phyloP scores from a whole-genome alignment of 768 basidiomycete species.

The Tylopilus sp. region DNA sequence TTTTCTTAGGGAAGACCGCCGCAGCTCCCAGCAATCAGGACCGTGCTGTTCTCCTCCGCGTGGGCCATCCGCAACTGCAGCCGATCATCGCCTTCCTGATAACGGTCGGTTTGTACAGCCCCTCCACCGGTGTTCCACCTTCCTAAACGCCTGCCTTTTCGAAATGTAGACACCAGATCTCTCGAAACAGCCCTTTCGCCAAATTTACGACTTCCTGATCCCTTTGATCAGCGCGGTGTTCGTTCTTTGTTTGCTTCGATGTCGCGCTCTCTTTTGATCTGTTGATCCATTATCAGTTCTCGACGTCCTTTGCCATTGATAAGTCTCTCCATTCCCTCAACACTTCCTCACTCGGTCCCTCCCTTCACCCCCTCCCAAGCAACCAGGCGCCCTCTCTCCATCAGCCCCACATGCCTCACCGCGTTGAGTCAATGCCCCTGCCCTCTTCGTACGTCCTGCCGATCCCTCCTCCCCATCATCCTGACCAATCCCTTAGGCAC shows the following conservation, averaged over 20 bases:
- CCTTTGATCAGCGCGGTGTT: conserved; percentile 36
- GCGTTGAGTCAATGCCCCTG: conserved; percentile 40
- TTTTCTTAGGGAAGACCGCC: conserved; percentile 28
- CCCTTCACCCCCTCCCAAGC: conserved; percentile 15
- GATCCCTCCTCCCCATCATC: conserved; percentile 27
- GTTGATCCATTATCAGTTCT: conserved; percentile 39
- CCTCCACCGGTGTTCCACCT: conserved; percentile 20
- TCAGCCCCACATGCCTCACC: conserved; percentile 45
- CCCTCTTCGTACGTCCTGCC: conserved; percentile 32
- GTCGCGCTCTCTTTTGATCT: conserved; percentile 37
- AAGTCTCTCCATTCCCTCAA: conserved; percentile 30
- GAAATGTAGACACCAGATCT: conserved; percentile 31
- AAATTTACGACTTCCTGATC: conserved; percentile 33
- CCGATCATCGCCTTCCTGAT: conserved; percentile 35
- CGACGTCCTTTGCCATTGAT: conserved; percentile 34
- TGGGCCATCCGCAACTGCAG: conserved; percentile 19
- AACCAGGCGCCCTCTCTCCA: conserved; percentile 12
- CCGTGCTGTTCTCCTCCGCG: conserved; percentile 20
- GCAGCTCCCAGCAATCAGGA: conserved; percentile 23
- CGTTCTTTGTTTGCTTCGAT: conserved; percentile 33
- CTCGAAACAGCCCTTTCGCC: conserved; percentile 31
- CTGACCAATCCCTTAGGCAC: conserved; percentile 31
- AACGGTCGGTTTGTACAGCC: conserved; percentile 26
- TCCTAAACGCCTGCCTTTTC: conserved; percentile 30
- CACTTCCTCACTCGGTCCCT: conserved; percentile 21